Evolutionary conservation across 169 alveolate species (phyloP), one percentile per base, ranked within the genome.

Genomic region (Plasmodium cynomolgi): DNA sequence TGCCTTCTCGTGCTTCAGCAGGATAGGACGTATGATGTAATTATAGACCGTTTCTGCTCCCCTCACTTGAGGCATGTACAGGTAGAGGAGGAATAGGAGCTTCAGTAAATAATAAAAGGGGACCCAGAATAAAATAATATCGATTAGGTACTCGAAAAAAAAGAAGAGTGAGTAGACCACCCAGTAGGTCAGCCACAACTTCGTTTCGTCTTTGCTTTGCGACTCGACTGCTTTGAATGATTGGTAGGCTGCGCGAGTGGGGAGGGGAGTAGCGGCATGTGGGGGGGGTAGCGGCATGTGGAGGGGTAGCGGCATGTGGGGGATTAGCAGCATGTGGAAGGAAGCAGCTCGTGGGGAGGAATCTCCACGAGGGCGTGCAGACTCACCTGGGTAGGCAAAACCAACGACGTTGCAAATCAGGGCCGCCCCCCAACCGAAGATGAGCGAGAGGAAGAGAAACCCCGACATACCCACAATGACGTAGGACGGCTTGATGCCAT

Each of bases 161-260:
- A 94, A 94, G 92, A 97, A 98, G 74, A 96, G 68, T 5, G 98
- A 97, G 93, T 96, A 98, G 9, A 97, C 98, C 4, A 97, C 98
- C 99, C 99, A 98, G 92, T 98, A 98, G 31, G 99, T 97, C 58
- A 98, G 96, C 99, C 99, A 98, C 74, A 96, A 96, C 84, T 97
- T 98, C 84, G 98, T 99, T 93, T 97, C 99, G 54, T 91, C 96
- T 17, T 84, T 92, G 1, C 96, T 96, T 7, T 93, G 96, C 20
- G 97, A 93, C 58, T 97, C 98, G 2, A 97, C 86, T 2, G 99
- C 99, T 83, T 96, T 97, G 95, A 98, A 97, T 20, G 98, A 95
- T 96, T 95, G 96, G 96, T 96, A 98, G 20, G 97, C 97, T 92
- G 97, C 96, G 83, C 88, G 96, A 29, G 17, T 56, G 72, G 1